A percentile compares a stretch with the other conserved stretches of the same genome.
These are phyloP conservation scores for Saccharomycodes ludwigii DNA, from an alignment of 805 yeast species.

Conservation along the genomic window DNA sequence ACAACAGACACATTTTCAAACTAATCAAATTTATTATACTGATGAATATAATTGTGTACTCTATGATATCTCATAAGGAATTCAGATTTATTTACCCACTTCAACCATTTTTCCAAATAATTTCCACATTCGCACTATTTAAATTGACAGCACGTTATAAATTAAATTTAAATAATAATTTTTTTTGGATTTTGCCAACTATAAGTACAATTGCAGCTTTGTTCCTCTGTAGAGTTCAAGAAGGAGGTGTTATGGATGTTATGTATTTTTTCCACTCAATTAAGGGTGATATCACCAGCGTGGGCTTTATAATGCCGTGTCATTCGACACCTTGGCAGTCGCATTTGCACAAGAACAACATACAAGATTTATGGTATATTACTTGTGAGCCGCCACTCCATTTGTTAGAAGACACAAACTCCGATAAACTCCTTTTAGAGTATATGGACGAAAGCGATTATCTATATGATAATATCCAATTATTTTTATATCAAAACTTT, in stretches of 20 bases:
- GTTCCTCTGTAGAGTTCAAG: constrained; percentile 60
- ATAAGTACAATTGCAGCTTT: constrained; percentile 12
- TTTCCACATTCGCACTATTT: constrained; percentile 32
- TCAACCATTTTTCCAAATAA: constrained; percentile 55
- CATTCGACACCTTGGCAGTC: constrained; percentile 97
- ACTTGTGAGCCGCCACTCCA: constrained; percentile 84
- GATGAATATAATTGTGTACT: constrained; percentile 42
- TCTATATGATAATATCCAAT: constrained; percentile 55
- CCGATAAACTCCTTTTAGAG: constrained; percentile 14
- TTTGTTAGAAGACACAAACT: constrained; percentile 20
- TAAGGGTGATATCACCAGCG: constrained; percentile 29
- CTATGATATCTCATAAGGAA: constrained; percentile 74
- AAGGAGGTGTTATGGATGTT: constrained; percentile 72
- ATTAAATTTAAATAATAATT: not conserved
- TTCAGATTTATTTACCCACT: constrained; percentile 80
- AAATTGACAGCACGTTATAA: constrained; percentile 4
- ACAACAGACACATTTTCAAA: constrained; percentile 5
- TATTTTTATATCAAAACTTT: constrained; percentile 43
- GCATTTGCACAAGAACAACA: constrained; percentile 49
- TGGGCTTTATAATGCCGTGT: constrained; percentile 89
- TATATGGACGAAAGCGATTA: constrained; percentile 84
- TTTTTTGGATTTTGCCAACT: constrained; percentile 13
- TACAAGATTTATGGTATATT: constrained; percentile 54
- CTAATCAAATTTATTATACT: constrained; percentile 23
- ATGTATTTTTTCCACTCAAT: constrained; percentile 35